Evolutionary conservation across 2,329 filamentous ascomycete species (phyloP), one percentile per base, ranked within the genome.

Genomic region (Didymella sp.): DNA sequence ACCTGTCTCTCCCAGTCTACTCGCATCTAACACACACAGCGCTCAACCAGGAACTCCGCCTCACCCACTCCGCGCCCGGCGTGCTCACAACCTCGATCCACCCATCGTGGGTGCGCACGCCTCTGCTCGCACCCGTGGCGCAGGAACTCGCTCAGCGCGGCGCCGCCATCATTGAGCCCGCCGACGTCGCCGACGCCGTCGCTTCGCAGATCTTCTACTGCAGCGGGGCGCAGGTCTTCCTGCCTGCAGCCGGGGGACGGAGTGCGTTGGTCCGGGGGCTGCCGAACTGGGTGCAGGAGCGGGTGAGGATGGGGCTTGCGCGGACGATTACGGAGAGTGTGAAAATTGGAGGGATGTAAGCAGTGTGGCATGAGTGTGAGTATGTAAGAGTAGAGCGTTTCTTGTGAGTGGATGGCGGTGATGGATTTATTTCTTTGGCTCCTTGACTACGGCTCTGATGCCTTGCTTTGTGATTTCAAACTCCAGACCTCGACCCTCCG

Each of bases 381-480:
- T n/a, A n/a, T n/a, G n/a, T n/a, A n/a, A n/a, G n/a, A n/a, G n/a
- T n/a, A n/a, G n/a, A n/a, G n/a, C n/a, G n/a, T n/a, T n/a, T n/a
- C n/a, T n/a, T n/a, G n/a, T n/a, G n/a, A n/a, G n/a, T n/a, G n/a
- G n/a, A n/a, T n/a, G n/a, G n/a, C n/a, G n/a, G n/a, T n/a, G n/a
- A n/a, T n/a, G n/a, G 28, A 1, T 11, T 51, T 6, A 46, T 47
- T 37, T 30, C 33, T 56, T 54, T n/a, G 13, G 3, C 61, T 56
- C 51, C 60, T 63, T 64, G 42, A 37, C 48, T 52, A 73, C 60
- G 54, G 68, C 63, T 9, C 59, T 56, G 13, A 75, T 59, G 0
- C 73, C 73, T 27, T 60, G 68, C 46, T 60, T 64, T 19, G 61
- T 22, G 54, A 97, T 88, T 73, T 92, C 88, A 74, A 92, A 96